Evolutionary conservation across 345 rosid genomes (phyloP).

Genomic region (Hibiscus tridactylites): DNA sequence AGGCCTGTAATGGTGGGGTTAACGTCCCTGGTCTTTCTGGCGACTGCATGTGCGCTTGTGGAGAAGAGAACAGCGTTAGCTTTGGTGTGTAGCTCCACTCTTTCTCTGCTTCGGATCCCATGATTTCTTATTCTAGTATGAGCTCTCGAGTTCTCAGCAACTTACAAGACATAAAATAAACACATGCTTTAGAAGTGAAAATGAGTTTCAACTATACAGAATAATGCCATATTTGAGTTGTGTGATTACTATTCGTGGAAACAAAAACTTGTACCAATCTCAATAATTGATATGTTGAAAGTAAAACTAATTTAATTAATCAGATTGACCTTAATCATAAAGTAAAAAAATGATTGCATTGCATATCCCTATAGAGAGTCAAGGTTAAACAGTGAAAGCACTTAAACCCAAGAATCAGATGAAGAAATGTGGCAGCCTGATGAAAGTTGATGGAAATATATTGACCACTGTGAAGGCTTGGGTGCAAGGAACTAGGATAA

Average conservation of each 20-base stretch:
- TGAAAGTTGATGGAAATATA: too few species aligned
- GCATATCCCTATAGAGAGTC: not conserved
- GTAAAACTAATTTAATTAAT: not conserved
- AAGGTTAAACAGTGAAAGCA: not conserved
- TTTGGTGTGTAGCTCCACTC: slow-evolving; percentile 22
- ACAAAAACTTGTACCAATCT: not conserved
- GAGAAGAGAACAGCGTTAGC: slow-evolving; percentile 29
- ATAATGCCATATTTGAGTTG: not conserved
- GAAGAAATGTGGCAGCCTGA: not conserved
- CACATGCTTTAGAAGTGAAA: too few species aligned
- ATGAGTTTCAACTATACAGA: not conserved
- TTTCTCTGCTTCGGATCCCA: slow-evolving; percentile 26
- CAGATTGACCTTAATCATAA: not conserved
- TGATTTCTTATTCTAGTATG: not conserved
- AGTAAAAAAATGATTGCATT: not conserved
- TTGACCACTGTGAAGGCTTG: not conserved
- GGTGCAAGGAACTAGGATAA: not conserved
- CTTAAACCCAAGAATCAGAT: not conserved
- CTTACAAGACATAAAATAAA: too few species aligned
- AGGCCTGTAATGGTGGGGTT: slow-evolving; percentile 52
- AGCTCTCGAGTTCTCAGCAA: too few species aligned
- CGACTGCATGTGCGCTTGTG: slow-evolving; percentile 30
- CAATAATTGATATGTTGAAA: not conserved
- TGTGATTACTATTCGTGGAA: not conserved
- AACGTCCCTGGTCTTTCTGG: slow-evolving; percentile 49